Percentiles rank a stretch among this genome's conserved stretches.
These are phyloP conservation scores for Dryas alaskensis DNA, from an alignment of 306 rosid genomes.

Conservation along the genomic window DNA sequence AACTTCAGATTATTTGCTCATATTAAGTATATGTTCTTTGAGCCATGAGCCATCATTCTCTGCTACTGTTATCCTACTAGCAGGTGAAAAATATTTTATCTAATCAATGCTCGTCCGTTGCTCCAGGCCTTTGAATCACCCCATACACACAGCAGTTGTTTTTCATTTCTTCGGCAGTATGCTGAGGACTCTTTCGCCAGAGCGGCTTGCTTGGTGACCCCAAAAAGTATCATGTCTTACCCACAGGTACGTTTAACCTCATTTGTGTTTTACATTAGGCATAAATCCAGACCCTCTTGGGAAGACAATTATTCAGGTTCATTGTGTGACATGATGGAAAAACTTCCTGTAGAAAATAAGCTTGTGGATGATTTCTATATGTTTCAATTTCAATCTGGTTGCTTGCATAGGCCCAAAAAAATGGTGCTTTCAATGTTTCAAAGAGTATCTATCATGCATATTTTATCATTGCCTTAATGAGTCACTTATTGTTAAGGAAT, in stretches of 20 bases:
- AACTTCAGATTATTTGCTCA: not conserved
- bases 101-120: conserved; percentile 21
- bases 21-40: not conserved
- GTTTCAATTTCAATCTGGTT: conserved; percentile 5
- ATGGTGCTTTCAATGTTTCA: not conserved
- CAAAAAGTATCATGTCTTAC: conserved; percentile 80
- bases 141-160: conserved; percentile 71
- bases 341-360: not conserved
- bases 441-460: not conserved
- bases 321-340: not conserved
- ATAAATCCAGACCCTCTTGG: not conserved
- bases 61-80: conserved; percentile 4
- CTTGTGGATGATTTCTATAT: not conserved
- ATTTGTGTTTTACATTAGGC: conserved; percentile 3
- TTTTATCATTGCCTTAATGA: not conserved
- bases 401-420: not conserved
- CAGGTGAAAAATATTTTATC: not conserved
- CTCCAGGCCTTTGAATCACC: conserved; percentile 96
- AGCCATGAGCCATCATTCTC: conserved; percentile 1
- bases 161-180: conserved; percentile 85
- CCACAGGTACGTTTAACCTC: conserved; percentile 70
- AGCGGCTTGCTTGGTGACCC: conserved; percentile 90
- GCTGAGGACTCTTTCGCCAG: conserved; percentile 85
- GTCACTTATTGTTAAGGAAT: not conserved
- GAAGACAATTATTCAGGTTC: not conserved